Base-by-base conservation (phyloP, 2,329 filamentous ascomycete genomes). In the Alternaria brassicicola region DNA sequence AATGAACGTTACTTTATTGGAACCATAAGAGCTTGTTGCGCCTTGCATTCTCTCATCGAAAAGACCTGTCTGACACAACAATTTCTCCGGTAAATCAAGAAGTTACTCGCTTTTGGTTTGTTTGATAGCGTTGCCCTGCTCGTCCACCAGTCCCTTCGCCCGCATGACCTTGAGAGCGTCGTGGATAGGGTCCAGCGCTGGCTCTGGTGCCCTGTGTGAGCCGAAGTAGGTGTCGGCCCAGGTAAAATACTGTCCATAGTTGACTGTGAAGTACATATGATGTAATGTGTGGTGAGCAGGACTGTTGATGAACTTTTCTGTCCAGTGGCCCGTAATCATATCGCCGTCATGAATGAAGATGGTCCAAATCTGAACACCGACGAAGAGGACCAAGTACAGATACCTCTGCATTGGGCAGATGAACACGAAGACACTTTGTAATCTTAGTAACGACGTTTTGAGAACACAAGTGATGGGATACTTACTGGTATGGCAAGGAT, bases 181-280 rank as follows among this genome's bases (percentile, higher is more conserved):
- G 13, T 56, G 53, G 9, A 56, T 56, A 38, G 53, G 53, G 30
- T 56, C 53, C 23, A 56, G 19, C 23, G 39, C 26, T 51, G 53
- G 53, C 39, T 56, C 38, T 1, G 53, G 53, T 2, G 53, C 53
- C 31, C 53, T 36, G 25, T 56, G 53, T 7, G 53, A 56, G 39
- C 53, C 53, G 39, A 52, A 56, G 17, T 52, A 52, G 31, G 25
- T 56, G 25, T 56, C 53, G 30, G 53, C 53, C 47, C 47, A 56
- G 19, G 53, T 56, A 6, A 56, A 56, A 39, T 56, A 56, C 25
- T 56, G 53, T 30, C 53, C 53, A 21, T 56, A 56, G 28, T 56
- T 56, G 53, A 56, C 53, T 31, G 53, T 56, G 23, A 56, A 56
- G 47, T 56, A 56, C 53, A 56, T 56, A 38, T 56, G 53, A 31